Base-by-base conservation (phyloP, 805 yeast species). In the Zygotorulaspora danielsina region DNA sequence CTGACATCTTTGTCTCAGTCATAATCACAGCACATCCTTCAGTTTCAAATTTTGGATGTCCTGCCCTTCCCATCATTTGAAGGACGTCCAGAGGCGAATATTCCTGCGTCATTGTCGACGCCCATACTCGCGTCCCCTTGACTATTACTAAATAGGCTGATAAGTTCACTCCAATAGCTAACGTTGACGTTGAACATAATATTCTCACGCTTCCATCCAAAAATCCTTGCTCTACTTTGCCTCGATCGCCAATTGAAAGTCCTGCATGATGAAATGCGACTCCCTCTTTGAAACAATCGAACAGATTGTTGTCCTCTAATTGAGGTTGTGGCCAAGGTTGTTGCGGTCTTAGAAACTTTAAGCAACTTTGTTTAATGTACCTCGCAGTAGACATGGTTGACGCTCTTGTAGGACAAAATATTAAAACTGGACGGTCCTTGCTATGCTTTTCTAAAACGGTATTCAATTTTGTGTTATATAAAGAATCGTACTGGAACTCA, bases 31-130 rank as follows among this genome's bases (percentile, higher is more conserved):
- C 74, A 32, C 65, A 62, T 3, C 70, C 74, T 24, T 68, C 69
- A 3, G 64, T 65, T 48, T 76, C 81, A 52, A 67, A 75, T 21
- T 73, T 78, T 0, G 81, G 81, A 34, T 82, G 65, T 3, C 84
- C 83, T 3, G 83, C 82, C 49, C 83, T 64, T 3, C 82, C 83
- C 55, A 78, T 70, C 84, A 78, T 79, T 47, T 79, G 83, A 29
- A 75, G 54, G 20, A 78, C 59, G 41, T 77, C 82, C 17, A 76
- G 57, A 32, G 73, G 76, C 2, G 78, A 66, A 51, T 77, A 78
- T 42, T 78, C 83, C 24, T 60, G 61, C 44, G 71, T 65, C 38
- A 65, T 71, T 16, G 72, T 71, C 15, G 70, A 71, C 13, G 55
- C 59, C 75, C 81, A 83, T 36, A 74, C 69, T 49, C 73, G 78